A percentile compares a stretch with the other conserved stretches of the same genome.
Conservation (phyloP, 2,329 filamentous ascomycete species). For the Raffaelea arxii region DNA sequence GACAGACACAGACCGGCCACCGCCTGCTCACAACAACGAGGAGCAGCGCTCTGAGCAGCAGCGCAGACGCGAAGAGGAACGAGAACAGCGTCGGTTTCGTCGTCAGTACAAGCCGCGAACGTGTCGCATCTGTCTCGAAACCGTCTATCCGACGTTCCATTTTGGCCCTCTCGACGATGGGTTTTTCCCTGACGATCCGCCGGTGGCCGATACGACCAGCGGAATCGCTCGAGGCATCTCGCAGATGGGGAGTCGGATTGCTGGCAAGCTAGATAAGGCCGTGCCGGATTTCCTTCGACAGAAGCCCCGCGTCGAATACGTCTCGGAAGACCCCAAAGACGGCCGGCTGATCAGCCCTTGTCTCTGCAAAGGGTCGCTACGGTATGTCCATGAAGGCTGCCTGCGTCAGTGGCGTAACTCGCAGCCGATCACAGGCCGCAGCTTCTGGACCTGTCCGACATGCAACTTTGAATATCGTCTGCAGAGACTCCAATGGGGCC, state of each 20-base stretch:
- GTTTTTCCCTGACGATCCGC: too few species aligned
- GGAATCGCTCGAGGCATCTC: not conserved
- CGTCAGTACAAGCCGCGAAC: constrained; percentile 58
- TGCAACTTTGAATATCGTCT: constrained; percentile 78
- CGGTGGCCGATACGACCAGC: constrained; percentile 12
- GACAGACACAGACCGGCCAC: not conserved
- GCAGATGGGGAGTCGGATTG: constrained; percentile 2
- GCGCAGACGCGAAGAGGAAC: constrained; percentile 14
- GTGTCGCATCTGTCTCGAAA: constrained; percentile 85
- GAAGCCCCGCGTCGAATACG: constrained; percentile 39
- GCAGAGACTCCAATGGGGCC: constrained; percentile 65
- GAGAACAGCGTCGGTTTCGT: constrained; percentile 5
- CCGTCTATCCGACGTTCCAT: constrained; percentile 37
- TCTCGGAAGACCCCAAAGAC: constrained; percentile 61
- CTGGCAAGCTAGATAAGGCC: constrained; percentile 6
- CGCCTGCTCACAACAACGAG: not conserved
- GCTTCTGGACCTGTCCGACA: constrained; percentile 81
- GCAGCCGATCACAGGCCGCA: constrained; percentile 53
- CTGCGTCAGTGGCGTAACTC: constrained; percentile 73
- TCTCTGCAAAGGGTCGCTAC: constrained; percentile 84
- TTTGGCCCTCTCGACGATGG: not conserved
- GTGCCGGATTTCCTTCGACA: constrained; percentile 22
- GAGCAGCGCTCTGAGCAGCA: constrained; percentile 3
- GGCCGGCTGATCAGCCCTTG: constrained; percentile 82
- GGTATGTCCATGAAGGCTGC: constrained; percentile 90